These are phyloP conservation scores for Apiospora phragmitis DNA, from an alignment of 2,329 filamentous ascomycete species.

Conservation along the genomic window DNA sequence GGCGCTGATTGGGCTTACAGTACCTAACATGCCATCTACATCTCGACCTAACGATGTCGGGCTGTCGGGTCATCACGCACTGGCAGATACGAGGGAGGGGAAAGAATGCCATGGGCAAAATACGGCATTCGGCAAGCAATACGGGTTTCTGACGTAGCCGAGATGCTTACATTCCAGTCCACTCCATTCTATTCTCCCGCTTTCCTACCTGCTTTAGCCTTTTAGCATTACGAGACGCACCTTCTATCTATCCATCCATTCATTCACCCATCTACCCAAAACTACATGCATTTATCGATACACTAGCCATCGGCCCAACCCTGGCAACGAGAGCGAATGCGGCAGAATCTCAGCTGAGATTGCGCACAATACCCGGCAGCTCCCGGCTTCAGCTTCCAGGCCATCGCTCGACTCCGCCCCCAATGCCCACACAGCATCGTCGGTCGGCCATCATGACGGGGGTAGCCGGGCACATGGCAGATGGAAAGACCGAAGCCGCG, in stretches of 20 bases:
- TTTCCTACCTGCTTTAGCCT: neutral
- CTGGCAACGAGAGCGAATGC: neutral
- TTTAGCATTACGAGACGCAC: neutral
- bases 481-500: neutral
- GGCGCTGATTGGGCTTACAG: neutral
- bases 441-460: neutral
- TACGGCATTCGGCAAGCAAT: neutral
- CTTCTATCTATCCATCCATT: neutral
- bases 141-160: neutral
- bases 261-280: neutral
- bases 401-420: neutral
- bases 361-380: neutral
- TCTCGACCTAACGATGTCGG: neutral
- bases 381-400: neutral
- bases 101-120: neutral
- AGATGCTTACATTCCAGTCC: neutral
- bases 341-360: neutral
- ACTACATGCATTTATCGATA: neutral
- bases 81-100: neutral
- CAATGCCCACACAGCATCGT: neutral
- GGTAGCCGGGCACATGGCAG: neutral
- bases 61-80: no score
- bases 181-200: neutral
- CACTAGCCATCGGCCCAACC: neutral
- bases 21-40: neutral